Conservation (phyloP, 2,329 filamentous ascomycete species). For the Botrytis pseudocinerea region DNA sequence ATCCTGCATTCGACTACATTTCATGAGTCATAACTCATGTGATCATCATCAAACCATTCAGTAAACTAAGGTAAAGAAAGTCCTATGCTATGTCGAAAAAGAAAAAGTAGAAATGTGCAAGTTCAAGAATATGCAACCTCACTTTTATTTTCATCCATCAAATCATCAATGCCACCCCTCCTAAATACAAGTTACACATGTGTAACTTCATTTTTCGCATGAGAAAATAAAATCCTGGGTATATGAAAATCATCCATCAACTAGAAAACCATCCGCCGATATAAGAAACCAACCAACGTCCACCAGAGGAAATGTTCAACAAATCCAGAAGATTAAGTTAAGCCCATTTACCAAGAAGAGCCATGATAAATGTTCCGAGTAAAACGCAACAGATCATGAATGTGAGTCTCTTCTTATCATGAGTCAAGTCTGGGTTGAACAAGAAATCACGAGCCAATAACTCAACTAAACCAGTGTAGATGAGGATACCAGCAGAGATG, state of each 20-base stretch:
- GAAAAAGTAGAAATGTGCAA: background rate
- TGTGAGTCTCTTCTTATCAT: slow-evolving; percentile 42
- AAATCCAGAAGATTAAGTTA: slow-evolving; percentile 14
- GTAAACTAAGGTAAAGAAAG: background rate
- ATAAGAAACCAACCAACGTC: background rate
- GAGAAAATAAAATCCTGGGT: slow-evolving; percentile 1
- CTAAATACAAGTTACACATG: background rate
- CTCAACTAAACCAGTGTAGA: slow-evolving; percentile 53
- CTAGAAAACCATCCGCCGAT: background rate
- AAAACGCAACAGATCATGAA: slow-evolving; percentile 48
- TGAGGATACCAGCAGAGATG: slow-evolving; percentile 50
- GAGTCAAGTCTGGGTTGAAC: slow-evolving; percentile 49
- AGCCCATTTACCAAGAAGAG: slow-evolving; percentile 53
- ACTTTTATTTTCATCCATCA: background rate
- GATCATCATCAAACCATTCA: slow-evolving; percentile 1
- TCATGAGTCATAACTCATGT: slow-evolving; percentile 5
- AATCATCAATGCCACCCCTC: background rate
- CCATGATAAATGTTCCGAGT: slow-evolving; percentile 49
- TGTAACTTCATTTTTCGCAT: background rate
- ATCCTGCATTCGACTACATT: slow-evolving; percentile 9
- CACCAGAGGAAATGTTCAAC: background rate
- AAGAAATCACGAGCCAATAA: slow-evolving; percentile 52
- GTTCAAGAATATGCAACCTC: background rate
- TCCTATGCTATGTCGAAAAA: background rate
- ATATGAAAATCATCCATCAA: slow-evolving; percentile 6